Conservation (phyloP, 768 basidiomycete species). For the Russula virescens region DNA sequence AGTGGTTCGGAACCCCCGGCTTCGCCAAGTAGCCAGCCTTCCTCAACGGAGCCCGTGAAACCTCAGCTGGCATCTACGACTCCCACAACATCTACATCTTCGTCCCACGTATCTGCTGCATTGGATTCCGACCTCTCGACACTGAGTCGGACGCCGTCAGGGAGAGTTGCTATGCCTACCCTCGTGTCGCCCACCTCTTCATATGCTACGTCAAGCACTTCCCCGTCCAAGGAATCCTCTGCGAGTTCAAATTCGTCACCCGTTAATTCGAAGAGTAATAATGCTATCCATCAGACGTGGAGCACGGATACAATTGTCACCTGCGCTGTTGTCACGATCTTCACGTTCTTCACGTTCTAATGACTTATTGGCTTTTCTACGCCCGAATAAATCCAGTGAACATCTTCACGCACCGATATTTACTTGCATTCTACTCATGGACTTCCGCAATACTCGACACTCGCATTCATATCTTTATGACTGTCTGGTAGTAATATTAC, state of each 20-base stretch:
- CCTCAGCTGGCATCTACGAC: not conserved
- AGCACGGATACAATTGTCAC: not conserved
- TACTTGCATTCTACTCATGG: not conserved
- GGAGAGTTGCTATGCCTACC: not conserved
- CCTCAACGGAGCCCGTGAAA: not conserved
- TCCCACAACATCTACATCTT: not conserved
- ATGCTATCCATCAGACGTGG: not conserved
- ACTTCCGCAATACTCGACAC: not conserved
- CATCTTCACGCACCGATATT: not conserved
- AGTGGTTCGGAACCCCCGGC: not conserved
- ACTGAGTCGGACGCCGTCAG: no score
- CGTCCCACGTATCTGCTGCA: not conserved
- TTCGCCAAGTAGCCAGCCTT: not conserved
- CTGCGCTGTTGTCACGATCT: not conserved
- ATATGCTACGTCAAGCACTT: not conserved
- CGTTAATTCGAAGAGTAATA: not conserved
- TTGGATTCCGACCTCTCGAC: not conserved
- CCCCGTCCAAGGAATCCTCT: not conserved
- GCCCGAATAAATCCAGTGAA: not conserved
- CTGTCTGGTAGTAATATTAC: not conserved
- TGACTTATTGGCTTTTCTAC: not conserved
- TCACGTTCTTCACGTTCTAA: not conserved
- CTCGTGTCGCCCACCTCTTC: not conserved
- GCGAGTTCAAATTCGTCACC: not conserved
- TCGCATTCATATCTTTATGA: not conserved